Evolutionary conservation across 2,329 filamentous ascomycete genomes (phyloP), one percentile per base, ranked within the genome.

Genomic region (Colletotrichum sp.): DNA sequence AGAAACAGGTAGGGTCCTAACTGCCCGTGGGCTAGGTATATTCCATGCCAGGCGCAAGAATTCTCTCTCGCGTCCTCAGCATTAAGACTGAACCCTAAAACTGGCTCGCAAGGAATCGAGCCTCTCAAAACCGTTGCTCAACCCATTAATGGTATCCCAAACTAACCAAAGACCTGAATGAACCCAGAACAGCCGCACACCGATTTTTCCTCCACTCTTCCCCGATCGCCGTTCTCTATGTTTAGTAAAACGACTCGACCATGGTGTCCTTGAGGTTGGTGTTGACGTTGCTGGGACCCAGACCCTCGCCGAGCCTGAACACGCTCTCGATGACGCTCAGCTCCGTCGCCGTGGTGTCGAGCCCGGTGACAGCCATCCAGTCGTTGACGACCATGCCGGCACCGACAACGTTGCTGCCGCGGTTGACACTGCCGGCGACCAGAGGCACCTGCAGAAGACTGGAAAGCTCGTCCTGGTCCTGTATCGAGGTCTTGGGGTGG

Each of bases 171-270:
- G 48, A 75, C 73, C 64, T 61, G 69, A 70, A 61, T 59, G 16
- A 72, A 63, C 64, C 69, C 64, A 59, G 30, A 52, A 64, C 69
- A 69, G 69, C 61, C 26, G 36, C 55, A 30, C 61, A 32, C 71
- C 36, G 30, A 59, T 38, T 26, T 68, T 58, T n/a, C 34, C 18
- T 28, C 43, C 48, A 12, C 21, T 61, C 18, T 5, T 34, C 48
- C 7, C 12, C 9, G 4, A 48, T 18, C 26, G 18, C 28, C 30
- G 36, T 26, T 4, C 13, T n/a, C 8, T 4, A 2, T 16, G 21
- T 81, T 90, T 90, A 99, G 89, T 99, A 99, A 88, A 98, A 99
- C 81, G 95, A 98, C 89, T 99, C 97, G 77, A 99, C 97, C 92
- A 99, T 98, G 79, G 96, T 97, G 85, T 98, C 96, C 91, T 98